Conservation (phyloP, 345 rosid species). For the Cardiospermum halicacabum region DNA sequence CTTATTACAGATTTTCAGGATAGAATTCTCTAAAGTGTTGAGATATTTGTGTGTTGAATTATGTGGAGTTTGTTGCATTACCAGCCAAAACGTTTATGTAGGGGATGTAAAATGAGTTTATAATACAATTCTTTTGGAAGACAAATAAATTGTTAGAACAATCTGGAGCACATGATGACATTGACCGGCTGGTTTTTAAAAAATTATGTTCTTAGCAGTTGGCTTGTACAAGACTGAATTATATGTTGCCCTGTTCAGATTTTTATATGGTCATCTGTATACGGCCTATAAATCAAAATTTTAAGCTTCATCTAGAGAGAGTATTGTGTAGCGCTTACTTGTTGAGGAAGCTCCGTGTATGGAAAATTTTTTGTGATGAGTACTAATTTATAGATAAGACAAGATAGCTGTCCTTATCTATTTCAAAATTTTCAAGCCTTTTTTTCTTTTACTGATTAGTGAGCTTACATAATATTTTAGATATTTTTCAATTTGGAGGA, state of each 20-base stretch:
- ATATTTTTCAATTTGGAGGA: no score
- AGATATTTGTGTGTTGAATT: neutral
- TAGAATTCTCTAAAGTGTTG: slow-evolving; percentile 57
- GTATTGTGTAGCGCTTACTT: no score
- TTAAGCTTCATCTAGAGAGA: neutral
- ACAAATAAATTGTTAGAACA: slow-evolving; percentile 13
- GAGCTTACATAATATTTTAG: no score
- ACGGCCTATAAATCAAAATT: neutral
- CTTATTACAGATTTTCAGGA: slow-evolving; percentile 85
- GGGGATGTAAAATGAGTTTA: slow-evolving; percentile 22
- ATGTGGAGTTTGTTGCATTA: slow-evolving; percentile 6
- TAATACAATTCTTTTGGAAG: slow-evolving; percentile 21
- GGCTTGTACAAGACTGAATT: slow-evolving; percentile 11
- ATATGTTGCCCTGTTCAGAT: neutral
- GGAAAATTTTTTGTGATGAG: no score
- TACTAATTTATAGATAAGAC: no score
- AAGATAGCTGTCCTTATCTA: no score
- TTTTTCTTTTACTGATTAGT: no score
- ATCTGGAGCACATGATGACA: slow-evolving; percentile 1
- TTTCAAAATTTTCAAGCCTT: no score
- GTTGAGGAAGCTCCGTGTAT: no score
- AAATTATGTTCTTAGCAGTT: slow-evolving; percentile 1
- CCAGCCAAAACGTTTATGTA: slow-evolving; percentile 21
- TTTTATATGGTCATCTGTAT: neutral
- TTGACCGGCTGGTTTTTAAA: slow-evolving; percentile 9